Conservation (phyloP, 345 rosid species). For the Eucalyptus pauciflora region DNA sequence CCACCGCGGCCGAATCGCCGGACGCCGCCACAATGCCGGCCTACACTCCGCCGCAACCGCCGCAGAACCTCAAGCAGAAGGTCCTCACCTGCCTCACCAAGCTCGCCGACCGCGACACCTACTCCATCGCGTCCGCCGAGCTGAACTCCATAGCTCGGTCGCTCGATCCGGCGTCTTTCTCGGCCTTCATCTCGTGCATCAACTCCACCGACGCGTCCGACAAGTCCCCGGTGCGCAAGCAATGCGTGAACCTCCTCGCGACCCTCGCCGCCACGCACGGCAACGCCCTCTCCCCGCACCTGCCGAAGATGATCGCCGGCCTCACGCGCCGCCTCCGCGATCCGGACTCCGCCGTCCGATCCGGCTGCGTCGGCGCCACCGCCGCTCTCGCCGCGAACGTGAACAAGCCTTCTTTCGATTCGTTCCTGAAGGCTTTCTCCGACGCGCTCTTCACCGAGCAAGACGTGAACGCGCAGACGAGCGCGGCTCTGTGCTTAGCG, state of each 20-base stretch:
- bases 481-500: constrained; percentile 76
- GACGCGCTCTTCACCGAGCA: constrained; percentile 92
- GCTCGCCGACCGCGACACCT: constrained; percentile 85
- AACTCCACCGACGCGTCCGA: constrained; percentile 65
- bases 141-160: constrained; percentile 53
- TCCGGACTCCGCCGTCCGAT: constrained; percentile 62
- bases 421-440: constrained; percentile 60
- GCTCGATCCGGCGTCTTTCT: constrained; percentile 43
- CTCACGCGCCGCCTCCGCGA: constrained; percentile 73
- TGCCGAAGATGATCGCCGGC: constrained; percentile 57
- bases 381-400: constrained; percentile 50
- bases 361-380: constrained; percentile 54
- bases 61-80: constrained; percentile 41
- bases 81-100: constrained; percentile 45
- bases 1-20: not conserved
- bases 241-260: constrained; percentile 62
- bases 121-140: constrained; percentile 57
- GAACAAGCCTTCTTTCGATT: constrained; percentile 41
- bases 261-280: constrained; percentile 36
- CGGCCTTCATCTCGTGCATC: constrained; percentile 56
- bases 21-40: not conserved
- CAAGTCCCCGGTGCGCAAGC: constrained; percentile 63
- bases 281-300: constrained; percentile 44
- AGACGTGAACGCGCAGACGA: constrained; percentile 64
- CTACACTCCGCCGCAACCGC: not conserved